Evolutionary conservation across 2,329 filamentous ascomycete genomes (phyloP).

Genomic region (Chrysoporthe puriensis): DNA sequence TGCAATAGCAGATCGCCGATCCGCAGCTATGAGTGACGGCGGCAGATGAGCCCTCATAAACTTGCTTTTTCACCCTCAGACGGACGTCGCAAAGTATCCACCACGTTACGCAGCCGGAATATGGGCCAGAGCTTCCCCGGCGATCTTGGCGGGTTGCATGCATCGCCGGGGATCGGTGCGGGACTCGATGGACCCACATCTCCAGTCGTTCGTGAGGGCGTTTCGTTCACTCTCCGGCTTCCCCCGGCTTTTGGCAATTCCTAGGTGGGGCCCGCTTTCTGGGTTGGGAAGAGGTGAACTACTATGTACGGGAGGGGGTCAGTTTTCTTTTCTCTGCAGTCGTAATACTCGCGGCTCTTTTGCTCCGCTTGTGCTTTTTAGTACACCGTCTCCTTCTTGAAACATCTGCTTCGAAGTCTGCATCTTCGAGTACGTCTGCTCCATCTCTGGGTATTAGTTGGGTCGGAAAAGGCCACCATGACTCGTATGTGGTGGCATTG

Average conservation of each 20-base stretch:
- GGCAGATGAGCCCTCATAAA: not conserved
- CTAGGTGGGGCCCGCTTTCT: not conserved
- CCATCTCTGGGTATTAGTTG: not conserved
- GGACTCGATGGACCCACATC: not conserved
- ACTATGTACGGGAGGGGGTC: not conserved
- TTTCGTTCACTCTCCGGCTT: not conserved
- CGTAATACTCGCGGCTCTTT: not conserved
- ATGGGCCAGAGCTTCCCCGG: not conserved
- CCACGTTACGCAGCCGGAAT: not conserved
- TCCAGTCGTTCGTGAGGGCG: not conserved
- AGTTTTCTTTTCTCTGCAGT: not conserved
- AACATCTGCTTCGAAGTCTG: not conserved
- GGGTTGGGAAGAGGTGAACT: not conserved
- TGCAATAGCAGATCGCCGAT: not conserved
- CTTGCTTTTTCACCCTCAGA: not conserved
- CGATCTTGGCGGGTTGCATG: not conserved
- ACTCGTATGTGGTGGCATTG: slow-evolving; percentile 7
- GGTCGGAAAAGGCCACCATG: not conserved
- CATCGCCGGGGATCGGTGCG: not conserved
- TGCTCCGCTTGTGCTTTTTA: not conserved
- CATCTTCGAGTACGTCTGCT: not conserved
- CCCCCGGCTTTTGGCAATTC: not conserved
- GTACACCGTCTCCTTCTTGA: not conserved
- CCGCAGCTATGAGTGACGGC: not conserved
- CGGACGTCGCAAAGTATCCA: not conserved